Base-by-base conservation (phyloP, 495 filamentous ascomycete species). In the Terfezia boudieri region DNA sequence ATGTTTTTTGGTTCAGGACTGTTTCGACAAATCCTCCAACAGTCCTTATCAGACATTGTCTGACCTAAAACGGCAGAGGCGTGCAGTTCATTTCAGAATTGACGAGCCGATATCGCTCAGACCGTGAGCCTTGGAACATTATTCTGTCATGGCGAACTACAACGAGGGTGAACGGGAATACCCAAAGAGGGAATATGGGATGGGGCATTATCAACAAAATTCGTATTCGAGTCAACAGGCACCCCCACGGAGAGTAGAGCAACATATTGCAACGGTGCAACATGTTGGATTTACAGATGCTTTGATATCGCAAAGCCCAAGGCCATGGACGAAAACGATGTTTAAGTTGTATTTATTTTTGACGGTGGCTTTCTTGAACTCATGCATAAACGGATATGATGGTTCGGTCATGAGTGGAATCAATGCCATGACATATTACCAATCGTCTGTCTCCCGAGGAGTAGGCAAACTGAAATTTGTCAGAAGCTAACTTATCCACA, bases 361-460 rank as follows among this genome's bases (percentile, higher is more conserved):
- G 5, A 52, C 58, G 12, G 52, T 70, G 11, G 64, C 67, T 8
- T 73, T 67, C 48, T 57, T 71, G 17, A 73, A 71, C 59, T 70
- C 68, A 4, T 72, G 69, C 52, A 71, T 78, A 38, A 79, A 77
- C 57, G 76, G 76, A 8, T 79, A 75, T 60, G 76, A 80, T 59
- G 75, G 73, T 8, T 75, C 71, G 12, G 62, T 79, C 46, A 78
- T 80, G 70, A 68, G 70, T n/a, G 70, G 69, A 8, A 59, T 73
- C 57, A 73, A 71, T 56, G 71, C 70, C 8, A 71, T 73, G 70
- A 58, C 26, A 11, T 60, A 63, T 2, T 72, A 72, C 46, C 70
- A 69, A 55, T 50, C 51, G 62, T 64, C 20, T 36, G 61, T 64
- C 36, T 38, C 4, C 26, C 35, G 16, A 16, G 32, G 23, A 52